Evolutionary conservation across 176 grass and related monocot species (phyloP).

Genomic region (Juncus effusus): DNA sequence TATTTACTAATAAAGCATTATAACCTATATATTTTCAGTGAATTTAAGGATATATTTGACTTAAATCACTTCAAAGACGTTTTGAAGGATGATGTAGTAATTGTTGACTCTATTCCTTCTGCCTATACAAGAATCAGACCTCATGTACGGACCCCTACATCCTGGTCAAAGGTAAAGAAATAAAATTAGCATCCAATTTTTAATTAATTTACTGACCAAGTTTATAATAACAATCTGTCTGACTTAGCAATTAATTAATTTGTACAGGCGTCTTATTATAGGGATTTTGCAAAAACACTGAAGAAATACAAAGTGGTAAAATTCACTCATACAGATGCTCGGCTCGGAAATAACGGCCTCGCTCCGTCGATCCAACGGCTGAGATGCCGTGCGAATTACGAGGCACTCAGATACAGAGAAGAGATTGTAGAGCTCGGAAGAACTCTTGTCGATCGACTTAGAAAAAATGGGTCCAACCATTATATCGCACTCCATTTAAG

Average conservation of each 20-base stretch:
- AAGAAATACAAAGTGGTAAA: conserved; percentile 64
- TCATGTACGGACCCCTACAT: conserved; percentile 43
- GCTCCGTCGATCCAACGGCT: conserved; percentile 60
- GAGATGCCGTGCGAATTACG: conserved; percentile 70
- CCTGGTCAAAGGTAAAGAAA: conserved; percentile 62
- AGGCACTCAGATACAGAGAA: conserved; percentile 52
- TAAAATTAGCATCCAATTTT: background rate
- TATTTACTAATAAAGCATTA: background rate
- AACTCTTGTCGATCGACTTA: conserved; percentile 57
- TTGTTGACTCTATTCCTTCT: conserved; percentile 54
- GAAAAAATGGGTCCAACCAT: conserved; percentile 51
- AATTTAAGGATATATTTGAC: conserved; percentile 82
- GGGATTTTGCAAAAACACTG: conserved; percentile 40
- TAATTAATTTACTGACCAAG: too few relatives aligned
- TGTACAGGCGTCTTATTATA: conserved; percentile 79
- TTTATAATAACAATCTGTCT: too few relatives aligned
- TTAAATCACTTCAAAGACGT: conserved; percentile 58
- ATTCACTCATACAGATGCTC: conserved; percentile 70
- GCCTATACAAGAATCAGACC: conserved; percentile 45
- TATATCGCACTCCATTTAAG: conserved; percentile 90
- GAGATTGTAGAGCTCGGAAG: conserved; percentile 60
- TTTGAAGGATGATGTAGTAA: conserved; percentile 49
- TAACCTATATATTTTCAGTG: conserved; percentile 37
- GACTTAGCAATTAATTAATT: background rate
- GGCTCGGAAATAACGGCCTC: conserved; percentile 73